Evolutionary conservation across 176 grass and related monocot species (phyloP).

Genomic region (Rhynchospora pubera): DNA sequence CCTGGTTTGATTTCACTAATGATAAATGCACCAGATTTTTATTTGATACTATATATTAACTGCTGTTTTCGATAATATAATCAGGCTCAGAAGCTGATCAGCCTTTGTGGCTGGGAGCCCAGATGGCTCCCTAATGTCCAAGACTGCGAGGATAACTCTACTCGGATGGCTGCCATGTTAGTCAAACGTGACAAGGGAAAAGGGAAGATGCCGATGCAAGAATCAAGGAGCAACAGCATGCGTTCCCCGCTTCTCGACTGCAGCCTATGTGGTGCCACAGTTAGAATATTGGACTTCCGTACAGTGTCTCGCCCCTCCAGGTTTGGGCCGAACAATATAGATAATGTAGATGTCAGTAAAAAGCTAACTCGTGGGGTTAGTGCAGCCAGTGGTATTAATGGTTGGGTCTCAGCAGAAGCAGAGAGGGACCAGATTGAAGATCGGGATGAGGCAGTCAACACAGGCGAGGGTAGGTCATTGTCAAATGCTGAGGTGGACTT

Average conservation of each 20-base stretch:
- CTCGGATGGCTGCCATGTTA: constrained; percentile 31
- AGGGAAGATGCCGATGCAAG: constrained; percentile 51
- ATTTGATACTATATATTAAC: constrained; percentile 1
- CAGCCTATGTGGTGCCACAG: constrained; percentile 80
- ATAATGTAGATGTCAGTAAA: constrained; percentile 56
- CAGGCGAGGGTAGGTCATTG: constrained; percentile 50
- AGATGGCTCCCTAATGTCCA: constrained; percentile 98
- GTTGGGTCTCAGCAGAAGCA: constrained; percentile 50
- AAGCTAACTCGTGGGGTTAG: constrained; percentile 72
- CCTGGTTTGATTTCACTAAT: neutral
- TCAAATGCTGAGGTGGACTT: constrained; percentile 82
- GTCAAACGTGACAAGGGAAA: constrained; percentile 72
- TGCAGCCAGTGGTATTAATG: constrained; percentile 85
- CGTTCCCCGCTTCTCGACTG: constrained; percentile 92
- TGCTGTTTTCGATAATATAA: constrained; percentile 8
- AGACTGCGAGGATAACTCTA: constrained; percentile 97
- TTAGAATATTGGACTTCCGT: constrained; percentile 69
- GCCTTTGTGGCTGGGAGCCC: constrained; percentile 97
- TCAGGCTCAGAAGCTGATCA: constrained; percentile 91
- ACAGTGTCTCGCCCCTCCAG: constrained; percentile 47
- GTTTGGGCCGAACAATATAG: constrained; percentile 58
- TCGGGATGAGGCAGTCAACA: constrained; percentile 57
- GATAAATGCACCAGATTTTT: neutral
- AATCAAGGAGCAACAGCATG: constrained; percentile 59
- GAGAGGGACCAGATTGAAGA: constrained; percentile 63